These are phyloP conservation scores for Alternaria gansuensis DNA, from an alignment of 2,329 filamentous ascomycete species.

Conservation along the genomic window DNA sequence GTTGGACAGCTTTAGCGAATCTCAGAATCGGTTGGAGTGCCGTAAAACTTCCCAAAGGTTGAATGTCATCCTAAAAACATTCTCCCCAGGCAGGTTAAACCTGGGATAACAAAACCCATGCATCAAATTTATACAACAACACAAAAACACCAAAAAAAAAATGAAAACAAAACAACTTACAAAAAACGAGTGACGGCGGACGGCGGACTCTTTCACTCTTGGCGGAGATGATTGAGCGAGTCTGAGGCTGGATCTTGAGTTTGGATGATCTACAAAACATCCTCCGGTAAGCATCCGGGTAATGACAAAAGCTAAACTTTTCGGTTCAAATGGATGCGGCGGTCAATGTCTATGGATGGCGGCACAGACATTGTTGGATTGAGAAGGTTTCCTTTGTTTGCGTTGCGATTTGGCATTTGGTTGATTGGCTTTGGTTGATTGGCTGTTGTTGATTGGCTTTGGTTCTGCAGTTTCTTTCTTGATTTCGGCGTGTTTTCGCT, in stretches of 20 bases:
- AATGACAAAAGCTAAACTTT: neutral
- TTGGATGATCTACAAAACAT: constrained; percentile 9
- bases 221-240: constrained; percentile 3
- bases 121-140: constrained; percentile 1
- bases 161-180: too few species aligned
- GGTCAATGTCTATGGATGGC: neutral
- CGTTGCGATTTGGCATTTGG: constrained; percentile 1
- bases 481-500: neutral
- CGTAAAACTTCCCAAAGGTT: neutral
- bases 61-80: constrained; percentile 7
- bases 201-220: neutral
- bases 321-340: neutral
- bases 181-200: neutral
- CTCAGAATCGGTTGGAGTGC: neutral
- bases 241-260: constrained; percentile 3
- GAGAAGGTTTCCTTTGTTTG: constrained; percentile 5
- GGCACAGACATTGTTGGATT: neutral
- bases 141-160: constrained; percentile 1
- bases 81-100: constrained; percentile 10
- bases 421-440: neutral
- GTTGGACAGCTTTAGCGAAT: neutral
- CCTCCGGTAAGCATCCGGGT: constrained; percentile 6
- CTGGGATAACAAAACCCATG: constrained; percentile 5
- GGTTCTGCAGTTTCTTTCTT: neutral
- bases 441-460: too few species aligned